Base-by-base conservation (phyloP, 208 protist species). In the Crithidia thermophila region DNA sequence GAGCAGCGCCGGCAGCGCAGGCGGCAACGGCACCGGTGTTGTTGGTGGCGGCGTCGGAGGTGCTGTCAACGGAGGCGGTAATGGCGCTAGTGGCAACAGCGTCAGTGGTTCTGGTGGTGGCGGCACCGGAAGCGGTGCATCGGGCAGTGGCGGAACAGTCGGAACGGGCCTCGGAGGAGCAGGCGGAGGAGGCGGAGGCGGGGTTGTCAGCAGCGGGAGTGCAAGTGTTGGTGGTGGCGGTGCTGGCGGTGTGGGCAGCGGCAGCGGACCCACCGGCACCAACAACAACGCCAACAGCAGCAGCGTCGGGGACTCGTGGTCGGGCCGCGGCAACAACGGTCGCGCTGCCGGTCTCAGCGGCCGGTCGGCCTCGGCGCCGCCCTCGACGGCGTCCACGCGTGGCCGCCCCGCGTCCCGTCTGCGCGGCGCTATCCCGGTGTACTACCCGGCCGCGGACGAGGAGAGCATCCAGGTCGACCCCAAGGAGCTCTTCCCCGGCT, bases 401-500 rank as follows among this genome's bases (percentile, higher is more conserved):
- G 37, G 56, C 28, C 53, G 46, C 43, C 57, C 25, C 56, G 30
- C 28, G 37, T 64, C 55, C 6, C 56, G 56, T 14, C 25, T 72
- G 23, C 49, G 58, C 37, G 47, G 63, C 16, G 33, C 53, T 33
- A 50, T 23, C 27, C 25, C 55, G 0, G 55, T 56, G n/a, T 65
- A 53, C 16, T 65, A 65, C 57, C 37, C 57, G 7, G 55, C 47
- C 42, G 46, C 70, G 13, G 72, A 85, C 10, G 75, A 82, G 23
- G 74, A 85, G 31, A 67, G 63, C 37, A 78, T 79, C 39, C 59
- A 68, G 13, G 63, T 80, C 0, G 67, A 65, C 2, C 58, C 67
- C 11, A 46, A 71, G n/a, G 67, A 81, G 20, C 61, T 85, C 31
- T 79, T 67, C 45, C 75, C 80, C 0, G 80, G 72, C n/a, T 85